Conservation (phyloP, 2,329 filamentous ascomycete genomes). For the Juglanconis oblonga region DNA sequence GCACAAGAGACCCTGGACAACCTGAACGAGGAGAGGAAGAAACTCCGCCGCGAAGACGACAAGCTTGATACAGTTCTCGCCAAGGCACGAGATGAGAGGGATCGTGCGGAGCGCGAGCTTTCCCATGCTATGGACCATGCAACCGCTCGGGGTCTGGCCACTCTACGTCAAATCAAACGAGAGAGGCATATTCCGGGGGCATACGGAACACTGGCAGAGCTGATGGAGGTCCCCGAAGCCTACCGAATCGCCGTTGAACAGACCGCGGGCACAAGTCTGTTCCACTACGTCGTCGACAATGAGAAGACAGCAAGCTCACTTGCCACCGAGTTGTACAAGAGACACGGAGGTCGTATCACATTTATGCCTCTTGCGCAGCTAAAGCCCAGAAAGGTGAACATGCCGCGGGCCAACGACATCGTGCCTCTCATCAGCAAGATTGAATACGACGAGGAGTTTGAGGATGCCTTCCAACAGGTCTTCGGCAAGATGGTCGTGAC, state of each 20-base stretch:
- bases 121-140: conserved; percentile 86
- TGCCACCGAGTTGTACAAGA: conserved; percentile 73
- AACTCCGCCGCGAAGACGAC: conserved; percentile 84
- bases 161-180: conserved; percentile 77
- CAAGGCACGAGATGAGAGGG: conserved; percentile 73
- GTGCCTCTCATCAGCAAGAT: conserved; percentile 85
- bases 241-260: conserved; percentile 91
- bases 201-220: conserved; percentile 87
- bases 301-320: conserved; percentile 82
- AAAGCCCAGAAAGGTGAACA: conserved; percentile 65
- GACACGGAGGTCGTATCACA: conserved; percentile 81
- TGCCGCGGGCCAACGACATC: conserved; percentile 83
- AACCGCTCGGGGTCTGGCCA: conserved; percentile 82
- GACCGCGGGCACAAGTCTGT: conserved; percentile 86
- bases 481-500: conserved; percentile 96
- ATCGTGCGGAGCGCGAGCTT: conserved; percentile 73
- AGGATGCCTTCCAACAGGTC: conserved; percentile 87
- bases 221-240: conserved; percentile 80
- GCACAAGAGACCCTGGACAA: conserved; percentile 77
- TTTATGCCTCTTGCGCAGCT: conserved; percentile 91
- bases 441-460: conserved; percentile 71
- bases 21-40: conserved; percentile 81
- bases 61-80: conserved; percentile 75
- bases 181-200: conserved; percentile 80
- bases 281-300: conserved; percentile 94